phyloP scores from a whole-genome alignment of 257 asterid genomes.

The Plantago elongata region DNA sequence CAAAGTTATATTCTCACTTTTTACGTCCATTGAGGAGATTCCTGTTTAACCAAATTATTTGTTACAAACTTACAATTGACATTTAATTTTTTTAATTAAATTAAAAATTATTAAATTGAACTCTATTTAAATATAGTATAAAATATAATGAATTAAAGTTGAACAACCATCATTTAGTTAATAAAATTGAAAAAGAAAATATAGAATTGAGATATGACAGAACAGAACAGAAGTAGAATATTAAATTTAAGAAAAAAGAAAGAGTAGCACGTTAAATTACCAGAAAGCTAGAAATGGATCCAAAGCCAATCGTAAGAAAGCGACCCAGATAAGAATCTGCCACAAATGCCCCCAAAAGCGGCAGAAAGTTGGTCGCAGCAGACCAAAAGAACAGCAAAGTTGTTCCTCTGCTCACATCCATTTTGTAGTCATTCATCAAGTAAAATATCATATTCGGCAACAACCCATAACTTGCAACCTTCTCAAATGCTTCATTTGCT shows the following conservation, averaged over 20 bases:
- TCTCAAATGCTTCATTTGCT: constrained; percentile 65
- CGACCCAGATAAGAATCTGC: constrained; percentile 69
- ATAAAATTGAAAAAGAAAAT: too few relatives aligned
- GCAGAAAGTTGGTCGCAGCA: constrained; percentile 59
- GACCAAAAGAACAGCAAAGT: constrained; percentile 48
- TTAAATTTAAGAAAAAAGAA: background rate
- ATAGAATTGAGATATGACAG: too few relatives aligned
- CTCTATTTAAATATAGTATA: too few relatives aligned
- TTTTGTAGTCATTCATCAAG: constrained; percentile 42
- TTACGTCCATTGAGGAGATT: too few relatives aligned
- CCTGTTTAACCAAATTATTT: too few relatives aligned
- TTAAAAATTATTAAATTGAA: too few relatives aligned
- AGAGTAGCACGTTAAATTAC: constrained; percentile 25
- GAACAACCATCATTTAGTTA: too few relatives aligned
- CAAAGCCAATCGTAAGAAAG: constrained; percentile 49
- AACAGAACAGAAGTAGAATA: background rate
- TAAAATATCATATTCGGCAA: constrained; percentile 57
- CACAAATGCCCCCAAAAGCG: constrained; percentile 58
- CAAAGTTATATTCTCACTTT: too few relatives aligned
- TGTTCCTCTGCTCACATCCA: constrained; percentile 40
- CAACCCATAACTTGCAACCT: constrained; percentile 57
- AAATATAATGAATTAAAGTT: too few relatives aligned
- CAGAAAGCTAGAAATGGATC: constrained; percentile 51
- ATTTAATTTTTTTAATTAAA: too few relatives aligned
- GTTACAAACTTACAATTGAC: too few relatives aligned